Percentiles rank a stretch among this genome's conserved stretches.
Evolutionary conservation across 2,329 filamentous ascomycete genomes (phyloP).

Genomic region (Pseudogymnoascus sp.): DNA sequence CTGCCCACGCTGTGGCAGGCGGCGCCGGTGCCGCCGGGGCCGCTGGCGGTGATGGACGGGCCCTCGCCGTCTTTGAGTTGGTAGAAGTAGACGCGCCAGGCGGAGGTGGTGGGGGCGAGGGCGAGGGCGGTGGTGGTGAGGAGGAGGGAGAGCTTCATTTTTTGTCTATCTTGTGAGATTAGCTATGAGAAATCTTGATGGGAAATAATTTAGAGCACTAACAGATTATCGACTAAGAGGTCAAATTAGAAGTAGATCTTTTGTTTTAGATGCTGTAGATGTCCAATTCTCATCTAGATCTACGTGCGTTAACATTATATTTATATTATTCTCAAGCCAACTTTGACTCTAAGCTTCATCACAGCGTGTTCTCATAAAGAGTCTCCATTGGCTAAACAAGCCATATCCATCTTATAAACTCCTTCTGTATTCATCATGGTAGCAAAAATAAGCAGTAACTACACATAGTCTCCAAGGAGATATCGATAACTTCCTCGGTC

Average conservation of each 20-base stretch:
- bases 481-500: not conserved
- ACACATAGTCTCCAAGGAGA: not conserved
- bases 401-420: not conserved
- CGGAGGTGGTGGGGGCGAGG: not conserved
- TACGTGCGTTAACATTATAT: not conserved
- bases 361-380: not conserved
- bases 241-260: not conserved
- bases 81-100: slow-evolving; percentile 1
- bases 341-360: not conserved
- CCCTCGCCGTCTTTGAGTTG: not conserved
- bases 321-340: not conserved
- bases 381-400: not conserved
- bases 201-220: not conserved
- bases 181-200: not conserved
- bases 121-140: not conserved
- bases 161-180: not conserved
- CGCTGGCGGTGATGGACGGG: not conserved
- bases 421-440: not conserved
- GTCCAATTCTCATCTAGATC: not conserved
- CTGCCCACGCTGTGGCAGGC: not conserved
- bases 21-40: not conserved
- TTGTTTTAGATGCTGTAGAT: not conserved
- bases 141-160: not conserved
- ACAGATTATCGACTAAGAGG: not conserved
- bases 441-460: not conserved